phyloP scores from a whole-genome alignment of 2,329 filamentous ascomycete species.

The Fusarium sterilihyphosum region DNA sequence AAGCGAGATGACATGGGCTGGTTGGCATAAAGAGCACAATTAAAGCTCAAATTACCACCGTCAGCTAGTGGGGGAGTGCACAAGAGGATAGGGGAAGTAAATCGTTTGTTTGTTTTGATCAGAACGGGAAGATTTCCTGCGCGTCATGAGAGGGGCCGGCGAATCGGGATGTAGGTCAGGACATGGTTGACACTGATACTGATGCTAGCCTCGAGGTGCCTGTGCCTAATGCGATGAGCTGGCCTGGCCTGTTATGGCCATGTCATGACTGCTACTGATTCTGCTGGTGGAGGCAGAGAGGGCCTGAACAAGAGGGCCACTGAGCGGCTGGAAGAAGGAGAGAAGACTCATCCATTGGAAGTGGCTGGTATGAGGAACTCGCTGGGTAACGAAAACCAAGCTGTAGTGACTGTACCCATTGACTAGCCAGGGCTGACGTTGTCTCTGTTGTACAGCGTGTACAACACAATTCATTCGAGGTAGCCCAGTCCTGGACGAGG shows the following conservation, averaged over 20 bases:
- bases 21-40: constrained; percentile 45
- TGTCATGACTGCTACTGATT: neutral
- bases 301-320: constrained; percentile 20
- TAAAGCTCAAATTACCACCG: constrained; percentile 43
- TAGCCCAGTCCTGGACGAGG: constrained; percentile 12
- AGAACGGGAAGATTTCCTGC: constrained; percentile 38
- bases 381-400: neutral
- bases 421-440: constrained; percentile 17
- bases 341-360: neutral
- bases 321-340: constrained; percentile 16
- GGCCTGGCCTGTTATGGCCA: constrained; percentile 8
- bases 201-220: constrained; percentile 6
- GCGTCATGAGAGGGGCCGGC: constrained; percentile 38
- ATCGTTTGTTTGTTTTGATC: constrained; percentile 47
- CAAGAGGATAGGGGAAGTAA: constrained; percentile 30
- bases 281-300: constrained; percentile 4
- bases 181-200: constrained; percentile 25
- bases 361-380: constrained; percentile 14
- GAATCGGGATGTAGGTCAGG: constrained; percentile 32
- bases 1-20: constrained; percentile 47
- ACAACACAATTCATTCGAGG: constrained; percentile 15
- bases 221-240: constrained; percentile 30
- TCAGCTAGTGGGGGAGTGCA: constrained; percentile 40
- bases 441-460: constrained; percentile 23
- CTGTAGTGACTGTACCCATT: neutral